Evolutionary conservation across 108 stramenopile genomes (phyloP).

Genomic region (Cylindrotheca fusiformis): DNA sequence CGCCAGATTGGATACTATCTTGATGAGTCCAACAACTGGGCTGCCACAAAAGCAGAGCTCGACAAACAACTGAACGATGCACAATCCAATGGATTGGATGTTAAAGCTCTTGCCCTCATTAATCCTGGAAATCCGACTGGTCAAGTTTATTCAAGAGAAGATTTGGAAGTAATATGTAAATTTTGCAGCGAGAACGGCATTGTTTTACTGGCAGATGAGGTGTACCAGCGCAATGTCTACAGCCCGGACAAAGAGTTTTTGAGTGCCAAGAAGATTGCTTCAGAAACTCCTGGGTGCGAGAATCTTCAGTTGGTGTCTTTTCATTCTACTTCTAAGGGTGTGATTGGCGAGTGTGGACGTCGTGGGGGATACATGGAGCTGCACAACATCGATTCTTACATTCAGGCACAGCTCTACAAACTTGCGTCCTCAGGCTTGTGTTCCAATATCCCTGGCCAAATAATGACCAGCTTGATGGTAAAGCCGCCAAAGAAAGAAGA

Average conservation of each 20-base stretch:
- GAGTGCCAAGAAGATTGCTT: constrained; percentile 82
- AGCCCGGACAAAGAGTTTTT: constrained; percentile 58
- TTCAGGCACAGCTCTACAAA: constrained; percentile 91
- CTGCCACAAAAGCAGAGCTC: constrained; percentile 72
- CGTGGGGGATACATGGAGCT: constrained; percentile 96
- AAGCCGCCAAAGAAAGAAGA: constrained; percentile 75
- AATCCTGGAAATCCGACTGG: constrained; percentile 98
- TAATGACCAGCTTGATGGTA: constrained; percentile 93
- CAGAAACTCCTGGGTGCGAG: constrained; percentile 42
- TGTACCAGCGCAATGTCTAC: constrained; percentile 97
- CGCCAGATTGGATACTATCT: constrained; percentile 88
- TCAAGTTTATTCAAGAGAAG: constrained; percentile 69
- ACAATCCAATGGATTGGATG: constrained; percentile 49
- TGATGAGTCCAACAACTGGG: constrained; percentile 85
- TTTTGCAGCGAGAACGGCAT: constrained; percentile 86
- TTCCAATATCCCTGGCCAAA: constrained; percentile 85
- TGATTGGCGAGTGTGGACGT: constrained; percentile 95
- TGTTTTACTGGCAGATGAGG: constrained; percentile 94
- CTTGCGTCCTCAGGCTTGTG: constrained; percentile 86
- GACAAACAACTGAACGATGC: constrained; percentile 66
- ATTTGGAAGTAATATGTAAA: constrained; percentile 75
- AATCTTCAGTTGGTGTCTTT: constrained; percentile 90
- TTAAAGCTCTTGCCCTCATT: constrained; percentile 90
- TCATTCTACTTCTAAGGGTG: constrained; percentile 93
- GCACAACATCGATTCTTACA: constrained; percentile 72